phyloP scores from a whole-genome alignment of 495 filamentous ascomycete genomes.

The Neurospora tetraspora region DNA sequence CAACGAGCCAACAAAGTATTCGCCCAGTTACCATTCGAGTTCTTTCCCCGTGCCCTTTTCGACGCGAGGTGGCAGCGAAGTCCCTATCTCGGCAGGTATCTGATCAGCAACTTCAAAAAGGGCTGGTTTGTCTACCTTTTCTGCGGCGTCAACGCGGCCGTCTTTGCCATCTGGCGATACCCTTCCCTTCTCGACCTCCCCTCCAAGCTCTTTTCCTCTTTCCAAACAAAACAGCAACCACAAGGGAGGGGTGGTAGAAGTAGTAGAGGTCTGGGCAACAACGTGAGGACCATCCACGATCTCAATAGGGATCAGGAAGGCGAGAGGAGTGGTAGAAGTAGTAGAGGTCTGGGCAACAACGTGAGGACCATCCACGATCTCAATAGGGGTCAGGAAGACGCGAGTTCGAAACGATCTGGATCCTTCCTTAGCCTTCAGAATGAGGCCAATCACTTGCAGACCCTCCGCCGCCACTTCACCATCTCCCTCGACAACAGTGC shows the following conservation, averaged over 20 bases:
- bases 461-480: background rate
- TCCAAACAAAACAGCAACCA: background rate
- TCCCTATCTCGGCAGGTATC: background rate
- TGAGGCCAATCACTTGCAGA: background rate
- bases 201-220: background rate
- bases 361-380: background rate
- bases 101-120: background rate
- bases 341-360: background rate
- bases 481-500: background rate
- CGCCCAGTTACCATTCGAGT: background rate
- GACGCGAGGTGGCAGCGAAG: background rate
- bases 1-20: background rate
- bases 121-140: background rate
- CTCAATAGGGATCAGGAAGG: background rate
- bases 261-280: background rate
- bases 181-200: background rate
- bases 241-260: background rate
- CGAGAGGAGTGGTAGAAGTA: background rate
- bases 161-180: background rate
- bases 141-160: background rate
- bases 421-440: background rate
- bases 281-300: background rate
- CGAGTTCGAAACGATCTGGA: background rate
- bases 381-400: background rate
- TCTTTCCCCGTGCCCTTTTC: background rate